phyloP scores from a whole-genome alignment of 2,329 filamentous ascomycete genomes.

The Nakataea oryzae region DNA sequence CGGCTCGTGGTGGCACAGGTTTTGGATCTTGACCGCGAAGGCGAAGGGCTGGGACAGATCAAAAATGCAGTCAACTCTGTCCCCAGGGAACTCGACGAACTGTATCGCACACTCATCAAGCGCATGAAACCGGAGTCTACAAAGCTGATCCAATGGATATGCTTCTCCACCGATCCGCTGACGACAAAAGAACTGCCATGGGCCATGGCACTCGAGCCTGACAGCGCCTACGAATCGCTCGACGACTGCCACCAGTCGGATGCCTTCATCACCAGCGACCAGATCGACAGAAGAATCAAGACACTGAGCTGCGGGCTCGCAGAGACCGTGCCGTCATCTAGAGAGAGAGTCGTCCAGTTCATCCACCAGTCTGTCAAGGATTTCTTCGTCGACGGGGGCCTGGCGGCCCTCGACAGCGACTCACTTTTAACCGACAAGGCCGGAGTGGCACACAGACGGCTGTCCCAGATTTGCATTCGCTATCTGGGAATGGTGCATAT shows the following conservation, averaged over 20 bases:
- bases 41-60: constrained; percentile 9
- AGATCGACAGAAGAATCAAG: constrained; percentile 11
- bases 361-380: constrained; percentile 24
- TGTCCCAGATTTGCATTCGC: background rate
- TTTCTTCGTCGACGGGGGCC: constrained; percentile 16
- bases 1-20: constrained; percentile 15
- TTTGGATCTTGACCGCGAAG: constrained; percentile 8
- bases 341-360: constrained; percentile 16
- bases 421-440: background rate
- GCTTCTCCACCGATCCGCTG: constrained; percentile 16
- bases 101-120: constrained; percentile 15
- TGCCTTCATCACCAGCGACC: constrained; percentile 9
- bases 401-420: background rate
- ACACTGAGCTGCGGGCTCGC: constrained; percentile 18
- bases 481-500: background rate
- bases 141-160: constrained; percentile 22
- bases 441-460: background rate
- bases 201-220: constrained; percentile 17
- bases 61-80: constrained; percentile 9
- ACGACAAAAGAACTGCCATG: constrained; percentile 17
- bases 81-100: constrained; percentile 12
- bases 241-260: constrained; percentile 8
- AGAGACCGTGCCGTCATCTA: constrained; percentile 9
- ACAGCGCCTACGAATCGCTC: constrained; percentile 11
- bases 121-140: constrained; percentile 10